Base-by-base conservation (phyloP, 2,329 filamentous ascomycete species). In the Phyllosticta citrichinensis region DNA sequence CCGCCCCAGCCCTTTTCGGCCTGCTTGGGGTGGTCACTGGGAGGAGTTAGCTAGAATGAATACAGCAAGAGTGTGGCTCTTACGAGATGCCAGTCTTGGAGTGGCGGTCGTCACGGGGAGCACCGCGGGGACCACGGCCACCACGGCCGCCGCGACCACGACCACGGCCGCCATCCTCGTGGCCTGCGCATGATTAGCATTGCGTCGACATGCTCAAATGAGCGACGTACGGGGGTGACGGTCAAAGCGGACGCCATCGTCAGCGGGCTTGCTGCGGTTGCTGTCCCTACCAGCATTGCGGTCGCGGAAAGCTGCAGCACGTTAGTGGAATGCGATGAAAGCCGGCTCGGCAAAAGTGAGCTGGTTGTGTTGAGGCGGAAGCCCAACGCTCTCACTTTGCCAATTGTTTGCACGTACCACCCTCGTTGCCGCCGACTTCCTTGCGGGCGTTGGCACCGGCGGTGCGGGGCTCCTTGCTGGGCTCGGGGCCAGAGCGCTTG, bases 1-100 rank as follows among this genome's bases (percentile, higher is more conserved):
- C 84, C 87, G 70, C 93, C 94, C 91, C 93, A 97, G 69, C 89
- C 88, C 76, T 93, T 89, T 72, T 86, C 88, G 74, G 88, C 86
- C 78, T 93, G 88, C 85, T 95, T 95, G 70, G 91, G 87, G 71
- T 88, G 87, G 66, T 89, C 87, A 71, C 88, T 90, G 55, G 17
- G 24, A 33, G 9, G 12, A 30, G 52, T 57, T 33, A 55, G 35
- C 50, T 17, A 27, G 22, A 33, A 50, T 25, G 17, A 30, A 14
- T 54, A 22, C 33, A 56, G 11, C 5, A 27, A 20, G 53, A 14
- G 6, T 25, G 33, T 24, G 12, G 20, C 50, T 54, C 82, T 75
- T 80, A 86, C 84, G 76, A 78, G 71, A 83, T 76, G 68, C 81
- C 81, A 67, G 77, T 81, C 72, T 81, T 83, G 75, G 80, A 83